Percentiles rank a stretch among this genome's conserved stretches.
These are phyloP conservation scores for Blastosporella zonata DNA, from an alignment of 1,284 basidiomycete species.

Conservation along the genomic window DNA sequence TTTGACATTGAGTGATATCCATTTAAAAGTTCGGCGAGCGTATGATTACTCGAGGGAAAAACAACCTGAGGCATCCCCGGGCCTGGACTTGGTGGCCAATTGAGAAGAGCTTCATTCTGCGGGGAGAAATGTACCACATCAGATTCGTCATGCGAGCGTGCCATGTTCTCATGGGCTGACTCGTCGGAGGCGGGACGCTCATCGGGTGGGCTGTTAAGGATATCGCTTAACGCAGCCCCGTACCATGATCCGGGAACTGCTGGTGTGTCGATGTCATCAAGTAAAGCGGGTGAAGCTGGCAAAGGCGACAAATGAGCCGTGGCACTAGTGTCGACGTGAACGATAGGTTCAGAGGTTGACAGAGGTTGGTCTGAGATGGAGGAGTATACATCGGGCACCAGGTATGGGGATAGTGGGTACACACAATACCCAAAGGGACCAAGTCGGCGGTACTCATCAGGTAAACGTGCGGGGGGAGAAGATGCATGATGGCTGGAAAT, in stretches of 20 bases:
- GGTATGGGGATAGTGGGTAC: background rate
- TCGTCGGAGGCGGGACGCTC: background rate
- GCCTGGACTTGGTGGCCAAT: conserved; percentile 22
- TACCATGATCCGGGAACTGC: conserved; percentile 11
- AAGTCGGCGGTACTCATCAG: background rate
- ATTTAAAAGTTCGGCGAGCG: conserved; percentile 28
- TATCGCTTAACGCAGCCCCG: conserved; percentile 4
- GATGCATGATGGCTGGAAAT: too few relatives aligned
- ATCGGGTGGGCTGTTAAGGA: background rate
- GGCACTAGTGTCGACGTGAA: background rate
- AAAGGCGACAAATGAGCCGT: background rate
- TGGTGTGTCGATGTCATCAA: conserved; percentile 1
- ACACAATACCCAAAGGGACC: background rate
- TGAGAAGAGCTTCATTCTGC: conserved; percentile 29
- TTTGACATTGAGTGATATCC: conserved; percentile 11
- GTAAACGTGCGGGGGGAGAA: background rate
- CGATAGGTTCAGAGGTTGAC: background rate
- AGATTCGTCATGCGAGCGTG: background rate
- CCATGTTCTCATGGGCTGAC: background rate
- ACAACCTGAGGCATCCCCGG: conserved; percentile 12
- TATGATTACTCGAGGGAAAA: conserved; percentile 19
- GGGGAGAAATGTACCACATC: conserved; percentile 24
- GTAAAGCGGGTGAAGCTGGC: background rate
- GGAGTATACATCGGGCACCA: background rate
- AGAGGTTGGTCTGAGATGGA: background rate